Conservation (phyloP, 345 rosid genomes). For the Populus davidiana region DNA sequence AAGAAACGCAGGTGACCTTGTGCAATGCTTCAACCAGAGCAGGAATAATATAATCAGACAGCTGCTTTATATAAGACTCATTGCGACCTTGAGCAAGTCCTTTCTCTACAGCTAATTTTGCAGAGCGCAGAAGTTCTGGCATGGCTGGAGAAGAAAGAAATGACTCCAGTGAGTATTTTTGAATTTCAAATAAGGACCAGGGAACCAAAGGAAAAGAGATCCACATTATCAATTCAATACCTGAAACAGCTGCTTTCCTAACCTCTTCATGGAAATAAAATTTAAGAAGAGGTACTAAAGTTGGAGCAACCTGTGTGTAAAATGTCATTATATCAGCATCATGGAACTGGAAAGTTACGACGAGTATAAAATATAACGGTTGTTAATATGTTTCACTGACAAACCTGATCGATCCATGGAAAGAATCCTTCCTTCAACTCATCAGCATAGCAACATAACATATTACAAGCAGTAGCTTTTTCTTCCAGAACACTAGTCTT, state of each 20-base stretch:
- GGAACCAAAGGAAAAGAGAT: neutral
- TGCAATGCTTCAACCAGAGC: slow-evolving; percentile 92
- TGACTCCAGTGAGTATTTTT: neutral
- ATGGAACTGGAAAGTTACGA: neutral
- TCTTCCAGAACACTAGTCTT: slow-evolving; percentile 98
- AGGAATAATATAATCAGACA: slow-evolving; percentile 90
- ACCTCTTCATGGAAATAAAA: slow-evolving; percentile 99
- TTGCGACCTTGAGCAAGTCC: slow-evolving; percentile 83
- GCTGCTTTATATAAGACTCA: slow-evolving; percentile 82
- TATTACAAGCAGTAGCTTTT: slow-evolving; percentile 98
- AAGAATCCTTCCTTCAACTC: slow-evolving; percentile 98
- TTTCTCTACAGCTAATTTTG: slow-evolving; percentile 93
- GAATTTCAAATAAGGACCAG: neutral
- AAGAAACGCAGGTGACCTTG: slow-evolving; percentile 50
- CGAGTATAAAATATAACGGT: neutral
- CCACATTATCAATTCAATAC: slow-evolving; percentile 33
- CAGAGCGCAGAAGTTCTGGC: slow-evolving; percentile 96
- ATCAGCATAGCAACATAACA: slow-evolving; percentile 98
- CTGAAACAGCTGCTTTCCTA: slow-evolving; percentile 99
- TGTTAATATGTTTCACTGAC: slow-evolving; percentile 8
- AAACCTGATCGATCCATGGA: slow-evolving; percentile 98
- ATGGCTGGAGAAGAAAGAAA: slow-evolving; percentile 55
- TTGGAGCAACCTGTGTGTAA: slow-evolving; percentile 78
- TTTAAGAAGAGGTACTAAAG: slow-evolving; percentile 90
- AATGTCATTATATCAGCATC: slow-evolving; percentile 11